Percentiles rank a stretch among this genome's conserved stretches.
These are phyloP conservation scores for Nigrograna mackinnonii DNA, from an alignment of 2,329 filamentous ascomycete species.

Conservation along the genomic window DNA sequence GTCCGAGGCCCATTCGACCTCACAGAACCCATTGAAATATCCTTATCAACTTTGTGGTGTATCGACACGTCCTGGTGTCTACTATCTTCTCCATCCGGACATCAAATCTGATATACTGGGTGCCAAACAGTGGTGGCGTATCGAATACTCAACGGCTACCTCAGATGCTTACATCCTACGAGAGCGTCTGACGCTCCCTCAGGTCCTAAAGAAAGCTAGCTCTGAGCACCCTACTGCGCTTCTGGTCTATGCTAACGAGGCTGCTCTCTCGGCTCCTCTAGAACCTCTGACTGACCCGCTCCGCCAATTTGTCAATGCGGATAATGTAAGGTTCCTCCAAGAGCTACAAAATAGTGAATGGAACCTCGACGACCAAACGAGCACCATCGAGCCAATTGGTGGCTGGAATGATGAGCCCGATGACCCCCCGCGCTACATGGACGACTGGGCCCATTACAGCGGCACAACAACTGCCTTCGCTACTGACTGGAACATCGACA, in stretches of 20 bases:
- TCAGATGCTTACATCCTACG: slow-evolving; percentile 26
- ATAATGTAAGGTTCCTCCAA: slow-evolving; percentile 46
- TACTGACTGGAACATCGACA: no score
- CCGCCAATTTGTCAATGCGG: slow-evolving; percentile 51
- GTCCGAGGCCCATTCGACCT: slow-evolving; percentile 13
- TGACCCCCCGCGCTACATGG: slow-evolving; percentile 12
- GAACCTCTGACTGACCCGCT: slow-evolving; percentile 28
- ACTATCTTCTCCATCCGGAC: slow-evolving; percentile 56
- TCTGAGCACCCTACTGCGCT: slow-evolving; percentile 57
- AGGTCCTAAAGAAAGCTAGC: slow-evolving; percentile 58
- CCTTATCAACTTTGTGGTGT: slow-evolving; percentile 63
- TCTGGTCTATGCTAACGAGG: slow-evolving; percentile 62
- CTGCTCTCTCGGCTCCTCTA: slow-evolving; percentile 22
- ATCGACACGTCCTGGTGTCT: slow-evolving; percentile 60
- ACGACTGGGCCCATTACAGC: slow-evolving; percentile 19
- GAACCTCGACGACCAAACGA: slow-evolving; percentile 11
- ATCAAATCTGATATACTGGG: slow-evolving; percentile 16
- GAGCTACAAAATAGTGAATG: slow-evolving; percentile 21
- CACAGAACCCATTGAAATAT: slow-evolving; percentile 20
- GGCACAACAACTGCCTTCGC: background rate
- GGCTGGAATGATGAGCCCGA: background rate
- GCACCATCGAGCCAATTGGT: no score
- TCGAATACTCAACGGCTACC: slow-evolving; percentile 33
- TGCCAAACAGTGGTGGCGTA: slow-evolving; percentile 39
- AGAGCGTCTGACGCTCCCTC: slow-evolving; percentile 50